Conservation (phyloP, 2,329 filamentous ascomycete genomes). For the Alternaria panax region DNA sequence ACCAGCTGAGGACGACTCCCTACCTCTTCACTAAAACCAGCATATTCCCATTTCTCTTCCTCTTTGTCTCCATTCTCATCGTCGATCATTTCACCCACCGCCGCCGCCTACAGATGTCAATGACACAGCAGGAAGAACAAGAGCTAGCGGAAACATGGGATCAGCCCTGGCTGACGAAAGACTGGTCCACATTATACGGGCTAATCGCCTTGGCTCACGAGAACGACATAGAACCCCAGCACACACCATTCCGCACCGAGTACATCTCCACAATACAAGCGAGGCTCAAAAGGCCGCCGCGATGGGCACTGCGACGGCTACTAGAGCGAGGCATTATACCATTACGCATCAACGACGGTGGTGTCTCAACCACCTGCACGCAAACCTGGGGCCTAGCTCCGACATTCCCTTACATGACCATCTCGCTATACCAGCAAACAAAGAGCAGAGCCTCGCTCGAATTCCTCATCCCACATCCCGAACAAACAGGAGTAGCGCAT, state of each 20-base stretch:
- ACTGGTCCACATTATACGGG: constrained; percentile 1
- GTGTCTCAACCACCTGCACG: neutral
- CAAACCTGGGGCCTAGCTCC: neutral
- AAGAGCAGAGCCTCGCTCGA: constrained; percentile 26
- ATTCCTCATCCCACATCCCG: constrained; percentile 22
- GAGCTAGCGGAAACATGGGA: neutral
- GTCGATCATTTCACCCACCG: neutral
- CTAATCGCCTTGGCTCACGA: neutral
- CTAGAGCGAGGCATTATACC: constrained; percentile 2
- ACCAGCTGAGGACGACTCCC: neutral
- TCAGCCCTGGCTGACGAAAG: neutral
- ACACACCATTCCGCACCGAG: neutral
- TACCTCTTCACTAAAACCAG: neutral
- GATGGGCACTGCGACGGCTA: neutral
- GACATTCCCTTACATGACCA: neutral
- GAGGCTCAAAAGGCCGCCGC: neutral
- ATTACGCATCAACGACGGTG: constrained; percentile 2
- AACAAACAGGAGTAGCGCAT: neutral
- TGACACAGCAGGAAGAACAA: neutral
- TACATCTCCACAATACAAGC: neutral
- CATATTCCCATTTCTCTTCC: neutral
- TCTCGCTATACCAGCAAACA: neutral
- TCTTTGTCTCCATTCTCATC: neutral
- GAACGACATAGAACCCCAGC: neutral
- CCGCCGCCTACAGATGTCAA: neutral